phyloP scores from a whole-genome alignment of 331 rosid genomes.

The Pyrus hybrid region DNA sequence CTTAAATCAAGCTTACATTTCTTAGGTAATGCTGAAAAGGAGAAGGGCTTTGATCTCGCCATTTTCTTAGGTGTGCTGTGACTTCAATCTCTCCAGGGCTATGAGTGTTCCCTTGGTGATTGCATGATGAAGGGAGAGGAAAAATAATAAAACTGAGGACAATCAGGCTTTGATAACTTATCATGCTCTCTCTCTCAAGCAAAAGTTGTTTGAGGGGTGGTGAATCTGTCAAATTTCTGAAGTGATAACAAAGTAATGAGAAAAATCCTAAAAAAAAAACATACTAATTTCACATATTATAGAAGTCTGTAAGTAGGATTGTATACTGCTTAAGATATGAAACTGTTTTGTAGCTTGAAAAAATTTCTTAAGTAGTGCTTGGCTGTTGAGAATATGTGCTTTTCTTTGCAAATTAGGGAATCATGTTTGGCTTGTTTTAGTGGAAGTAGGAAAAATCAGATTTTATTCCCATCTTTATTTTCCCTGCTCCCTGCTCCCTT shows the following conservation, averaged over 20 bases:
- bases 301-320: neutral
- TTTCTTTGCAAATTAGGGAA: slow-evolving; percentile 33
- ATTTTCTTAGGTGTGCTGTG: slow-evolving; percentile 11
- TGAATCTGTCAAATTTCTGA: neutral
- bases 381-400: slow-evolving; percentile 35
- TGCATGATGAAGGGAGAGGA: slow-evolving; percentile 1
- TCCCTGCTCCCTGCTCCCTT: neutral
- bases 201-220: neutral
- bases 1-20: slow-evolving; percentile 18
- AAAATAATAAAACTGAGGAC: slow-evolving; percentile 16
- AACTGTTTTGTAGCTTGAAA: neutral
- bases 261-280: neutral
- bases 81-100: slow-evolving; percentile 3
- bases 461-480: slow-evolving; percentile 25
- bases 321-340: neutral
- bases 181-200: neutral
- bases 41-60: neutral
- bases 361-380: neutral
- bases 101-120: neutral
- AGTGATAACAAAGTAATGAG: neutral
- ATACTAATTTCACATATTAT: neutral
- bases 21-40: slow-evolving; percentile 17
- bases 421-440: slow-evolving; percentile 14
- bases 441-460: slow-evolving; percentile 15
- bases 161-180: slow-evolving; percentile 3